phyloP scores from a whole-genome alignment of 208 protist species.

The Trypanosoma scelopori region DNA sequence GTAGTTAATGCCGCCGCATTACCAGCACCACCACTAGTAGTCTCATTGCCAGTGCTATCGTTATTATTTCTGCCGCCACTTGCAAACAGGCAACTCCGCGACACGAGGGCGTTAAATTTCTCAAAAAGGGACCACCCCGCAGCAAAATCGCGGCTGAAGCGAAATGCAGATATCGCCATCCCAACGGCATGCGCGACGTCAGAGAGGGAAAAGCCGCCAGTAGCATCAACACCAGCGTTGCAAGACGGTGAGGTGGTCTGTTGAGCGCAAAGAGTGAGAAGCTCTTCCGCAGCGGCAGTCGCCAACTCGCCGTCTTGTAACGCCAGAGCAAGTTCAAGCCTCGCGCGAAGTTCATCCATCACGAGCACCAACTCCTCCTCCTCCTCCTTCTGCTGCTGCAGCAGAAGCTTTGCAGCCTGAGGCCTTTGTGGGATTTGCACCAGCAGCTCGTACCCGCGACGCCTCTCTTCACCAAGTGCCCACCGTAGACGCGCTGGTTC shows the following conservation, averaged over 20 bases:
- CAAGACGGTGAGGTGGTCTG: neutral
- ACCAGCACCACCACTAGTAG: neutral
- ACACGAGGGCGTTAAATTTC: slow-evolving; percentile 11
- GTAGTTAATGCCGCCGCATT: neutral
- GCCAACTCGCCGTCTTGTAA: slow-evolving; percentile 14
- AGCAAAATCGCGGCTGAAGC: slow-evolving; percentile 10
- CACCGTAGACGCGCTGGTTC: slow-evolving; percentile 9
- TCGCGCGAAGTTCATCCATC: slow-evolving; percentile 9
- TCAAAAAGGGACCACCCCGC: slow-evolving; percentile 8
- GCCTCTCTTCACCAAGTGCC: slow-evolving; percentile 19
- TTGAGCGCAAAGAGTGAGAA: neutral
- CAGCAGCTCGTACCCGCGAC: slow-evolving; percentile 18
- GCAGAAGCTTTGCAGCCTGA: neutral
- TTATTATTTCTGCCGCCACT: neutral
- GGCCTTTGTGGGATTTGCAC: neutral
- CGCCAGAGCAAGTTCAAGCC: slow-evolving; percentile 8
- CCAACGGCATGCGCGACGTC: slow-evolving; percentile 6
- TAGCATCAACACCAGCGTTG: neutral
- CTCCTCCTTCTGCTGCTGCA: neutral
- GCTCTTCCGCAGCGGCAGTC: neutral
- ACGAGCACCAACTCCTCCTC: neutral
- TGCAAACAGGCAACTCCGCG: neutral
- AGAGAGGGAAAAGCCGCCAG: neutral
- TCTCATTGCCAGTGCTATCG: neutral
- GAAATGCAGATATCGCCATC: slow-evolving; percentile 23